These are phyloP conservation scores for Neofusicoccum ribis DNA, from an alignment of 2,329 filamentous ascomycete species.

Conservation along the genomic window DNA sequence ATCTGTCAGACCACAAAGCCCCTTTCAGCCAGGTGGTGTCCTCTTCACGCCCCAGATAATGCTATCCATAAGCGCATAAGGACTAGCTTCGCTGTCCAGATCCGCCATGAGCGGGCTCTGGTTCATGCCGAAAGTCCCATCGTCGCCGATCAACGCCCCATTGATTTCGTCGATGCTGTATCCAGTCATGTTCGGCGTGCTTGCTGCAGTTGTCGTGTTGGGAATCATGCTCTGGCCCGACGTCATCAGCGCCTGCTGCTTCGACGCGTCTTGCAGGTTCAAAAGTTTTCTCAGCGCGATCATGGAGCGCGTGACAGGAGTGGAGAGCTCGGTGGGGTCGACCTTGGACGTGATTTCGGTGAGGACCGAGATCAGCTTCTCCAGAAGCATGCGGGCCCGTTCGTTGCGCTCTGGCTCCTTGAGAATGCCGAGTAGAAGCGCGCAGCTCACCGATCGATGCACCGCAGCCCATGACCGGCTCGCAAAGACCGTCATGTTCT, in stretches of 20 bases:
- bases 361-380: conserved; percentile 49
- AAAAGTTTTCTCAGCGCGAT: conserved; percentile 46
- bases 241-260: conserved; percentile 29
- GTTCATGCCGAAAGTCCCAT: conserved; percentile 29
- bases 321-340: conserved; percentile 49
- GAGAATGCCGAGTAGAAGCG: conserved; percentile 52
- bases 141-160: conserved; percentile 34
- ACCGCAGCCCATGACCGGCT: conserved; percentile 46
- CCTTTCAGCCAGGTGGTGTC: conserved; percentile 16
- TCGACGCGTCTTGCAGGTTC: conserved; percentile 32
- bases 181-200: conserved; percentile 23
- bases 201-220: conserved; percentile 17
- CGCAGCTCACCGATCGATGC: conserved; percentile 47
- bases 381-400: conserved; percentile 46
- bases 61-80: conserved; percentile 51
- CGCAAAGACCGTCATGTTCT: conserved; percentile 50
- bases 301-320: conserved; percentile 50
- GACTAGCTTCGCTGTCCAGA: conserved; percentile 44
- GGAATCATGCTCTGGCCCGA: conserved; percentile 23
- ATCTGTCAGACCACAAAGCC: not conserved
- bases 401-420: conserved; percentile 48
- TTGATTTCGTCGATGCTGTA: conserved; percentile 41
- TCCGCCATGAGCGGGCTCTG: conserved; percentile 37
- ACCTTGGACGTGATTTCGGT: conserved; percentile 49
- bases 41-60: conserved; percentile 45